phyloP scores from a whole-genome alignment of 345 rosid genomes.

The Mercurialis annua region DNA sequence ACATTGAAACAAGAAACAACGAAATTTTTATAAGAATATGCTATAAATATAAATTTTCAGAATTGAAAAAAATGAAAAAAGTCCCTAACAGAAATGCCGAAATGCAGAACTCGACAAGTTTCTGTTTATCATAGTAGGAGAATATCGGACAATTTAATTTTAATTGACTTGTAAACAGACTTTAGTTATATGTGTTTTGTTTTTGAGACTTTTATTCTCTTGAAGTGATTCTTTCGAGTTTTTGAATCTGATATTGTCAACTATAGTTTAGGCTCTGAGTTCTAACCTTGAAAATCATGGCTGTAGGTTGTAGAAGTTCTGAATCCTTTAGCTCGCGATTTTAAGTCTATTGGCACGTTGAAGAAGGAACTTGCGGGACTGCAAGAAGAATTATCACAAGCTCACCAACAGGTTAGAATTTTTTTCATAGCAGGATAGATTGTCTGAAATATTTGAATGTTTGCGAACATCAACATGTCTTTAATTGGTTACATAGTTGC shows the following conservation, averaged over 20 bases:
- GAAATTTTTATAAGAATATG: no score
- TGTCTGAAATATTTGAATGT: neutral
- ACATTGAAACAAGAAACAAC: no score
- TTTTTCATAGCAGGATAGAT: neutral
- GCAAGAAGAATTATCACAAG: conserved; percentile 79
- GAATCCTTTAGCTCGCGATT: conserved; percentile 97
- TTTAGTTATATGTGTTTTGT: no score
- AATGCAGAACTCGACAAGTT: no score
- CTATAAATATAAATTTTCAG: no score
- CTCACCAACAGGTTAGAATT: conserved; percentile 71
- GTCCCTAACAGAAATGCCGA: no score
- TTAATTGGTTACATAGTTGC: neutral
- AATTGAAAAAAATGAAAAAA: no score
- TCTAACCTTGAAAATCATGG: conserved; percentile 16
- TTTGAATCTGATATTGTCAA: neutral
- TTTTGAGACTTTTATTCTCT: neutral
- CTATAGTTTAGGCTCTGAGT: neutral
- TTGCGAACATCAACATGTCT: neutral
- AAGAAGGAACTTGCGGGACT: conserved; percentile 87
- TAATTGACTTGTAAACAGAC: no score
- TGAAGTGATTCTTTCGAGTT: neutral
- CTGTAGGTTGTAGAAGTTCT: conserved; percentile 89
- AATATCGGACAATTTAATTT: no score
- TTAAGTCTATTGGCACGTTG: conserved; percentile 83
- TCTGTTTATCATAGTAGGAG: no score